Evolutionary conservation across 2,329 filamentous ascomycete species (phyloP).

Genomic region (Bisporella sp.): DNA sequence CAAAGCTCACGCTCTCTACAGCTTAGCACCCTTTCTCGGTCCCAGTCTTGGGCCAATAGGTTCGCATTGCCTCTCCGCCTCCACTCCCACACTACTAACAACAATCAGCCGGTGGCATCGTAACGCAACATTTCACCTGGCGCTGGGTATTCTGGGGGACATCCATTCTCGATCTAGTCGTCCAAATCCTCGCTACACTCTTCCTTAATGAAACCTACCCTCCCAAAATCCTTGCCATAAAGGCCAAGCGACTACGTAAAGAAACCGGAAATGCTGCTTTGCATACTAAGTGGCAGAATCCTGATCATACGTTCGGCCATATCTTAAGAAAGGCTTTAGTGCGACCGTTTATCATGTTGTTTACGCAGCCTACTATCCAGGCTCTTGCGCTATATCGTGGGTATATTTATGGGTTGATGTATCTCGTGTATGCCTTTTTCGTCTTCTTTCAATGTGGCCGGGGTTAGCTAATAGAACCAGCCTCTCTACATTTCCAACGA

Average conservation of each 20-base stretch:
- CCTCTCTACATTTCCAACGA: conserved; percentile 49
- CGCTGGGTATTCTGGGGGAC: conserved; percentile 47
- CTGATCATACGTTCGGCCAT: conserved; percentile 22
- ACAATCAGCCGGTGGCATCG: conserved; percentile 41
- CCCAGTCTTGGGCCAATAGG: no score
- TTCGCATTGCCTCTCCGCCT: no score
- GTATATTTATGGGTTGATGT: conserved; percentile 44
- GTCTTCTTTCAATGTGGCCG: no score
- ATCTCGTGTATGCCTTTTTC: conserved; percentile 30
- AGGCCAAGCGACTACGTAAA: conserved; percentile 34
- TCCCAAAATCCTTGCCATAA: conserved; percentile 37
- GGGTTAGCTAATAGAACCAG: no score
- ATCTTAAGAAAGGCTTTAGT: conserved; percentile 34
- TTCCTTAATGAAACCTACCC: conserved; percentile 41
- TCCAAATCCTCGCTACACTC: conserved; percentile 35
- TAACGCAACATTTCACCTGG: conserved; percentile 41
- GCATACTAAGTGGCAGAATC: conserved; percentile 46
- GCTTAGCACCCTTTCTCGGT: conserved; percentile 19
- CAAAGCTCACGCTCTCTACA: conserved; percentile 30
- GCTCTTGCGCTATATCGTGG: conserved; percentile 43
- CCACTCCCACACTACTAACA: conserved; percentile 23
- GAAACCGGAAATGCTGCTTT: conserved; percentile 38
- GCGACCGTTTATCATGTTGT: conserved; percentile 40
- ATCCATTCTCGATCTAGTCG: conserved; percentile 34
- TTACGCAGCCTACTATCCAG: conserved; percentile 44